Percentiles rank a stretch among this genome's conserved stretches.
Conservation (phyloP, 1,139 yeast species). For the Chernovozyma aurita region DNA sequence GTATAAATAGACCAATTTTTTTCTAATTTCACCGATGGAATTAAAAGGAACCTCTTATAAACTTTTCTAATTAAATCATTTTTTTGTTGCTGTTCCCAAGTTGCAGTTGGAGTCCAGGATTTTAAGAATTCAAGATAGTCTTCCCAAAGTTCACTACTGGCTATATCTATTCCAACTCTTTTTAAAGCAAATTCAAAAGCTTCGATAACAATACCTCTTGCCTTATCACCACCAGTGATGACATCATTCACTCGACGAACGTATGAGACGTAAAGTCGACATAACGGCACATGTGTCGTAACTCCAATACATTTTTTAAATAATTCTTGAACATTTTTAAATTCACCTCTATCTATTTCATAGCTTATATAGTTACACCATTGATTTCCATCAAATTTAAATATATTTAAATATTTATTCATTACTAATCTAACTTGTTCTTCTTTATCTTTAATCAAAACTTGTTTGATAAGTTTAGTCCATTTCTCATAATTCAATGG, state of each 20-base stretch:
- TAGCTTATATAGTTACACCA: conserved; percentile 74
- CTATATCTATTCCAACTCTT: conserved; percentile 74
- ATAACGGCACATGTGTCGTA: conserved; percentile 60
- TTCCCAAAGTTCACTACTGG: conserved; percentile 71
- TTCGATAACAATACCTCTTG: conserved; percentile 68
- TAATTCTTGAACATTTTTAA: conserved; percentile 58
- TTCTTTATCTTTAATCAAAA: conserved; percentile 54
- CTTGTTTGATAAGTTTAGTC: conserved; percentile 52
- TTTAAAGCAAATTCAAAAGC: conserved; percentile 84
- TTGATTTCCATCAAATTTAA: conserved; percentile 60
- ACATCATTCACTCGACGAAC: conserved; percentile 77
- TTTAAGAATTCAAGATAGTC: conserved; percentile 80
- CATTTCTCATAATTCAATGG: conserved; percentile 57
- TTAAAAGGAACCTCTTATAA: conserved; percentile 62
- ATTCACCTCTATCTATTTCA: conserved; percentile 67
- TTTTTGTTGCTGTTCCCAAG: conserved; percentile 86
- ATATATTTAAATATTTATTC: conserved; percentile 57
- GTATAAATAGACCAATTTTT: conserved; percentile 78
- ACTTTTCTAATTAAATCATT: conserved; percentile 72
- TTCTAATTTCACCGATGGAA: conserved; percentile 75
- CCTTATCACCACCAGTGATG: conserved; percentile 80
- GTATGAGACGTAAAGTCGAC: conserved; percentile 72
- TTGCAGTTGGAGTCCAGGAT: conserved; percentile 71
- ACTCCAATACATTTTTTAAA: conserved; percentile 59
- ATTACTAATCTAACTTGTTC: conserved; percentile 59